A percentile compares a stretch with the other conserved stretches of the same genome.
phyloP scores from a whole-genome alignment of 2,329 filamentous ascomycete genomes.

The Ilyonectria mors-panacis region DNA sequence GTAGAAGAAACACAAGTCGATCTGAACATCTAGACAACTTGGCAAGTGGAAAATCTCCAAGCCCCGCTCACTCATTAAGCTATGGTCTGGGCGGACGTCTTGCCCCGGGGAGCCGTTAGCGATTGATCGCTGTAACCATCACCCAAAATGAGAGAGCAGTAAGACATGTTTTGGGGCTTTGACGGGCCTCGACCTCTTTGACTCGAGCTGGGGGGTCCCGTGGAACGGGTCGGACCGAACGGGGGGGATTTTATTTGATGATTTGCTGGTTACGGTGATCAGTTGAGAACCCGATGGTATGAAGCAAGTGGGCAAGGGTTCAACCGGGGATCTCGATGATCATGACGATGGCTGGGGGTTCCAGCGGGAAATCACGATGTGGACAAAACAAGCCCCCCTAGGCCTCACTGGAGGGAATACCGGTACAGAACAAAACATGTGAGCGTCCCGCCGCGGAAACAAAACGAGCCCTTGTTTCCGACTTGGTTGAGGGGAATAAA shows the following conservation, averaged over 20 bases:
- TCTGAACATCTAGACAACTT: not conserved
- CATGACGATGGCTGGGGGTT: not conserved
- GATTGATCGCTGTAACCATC: slow-evolving; percentile 1
- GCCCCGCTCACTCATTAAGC: slow-evolving; percentile 1
- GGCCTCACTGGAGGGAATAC: not conserved
- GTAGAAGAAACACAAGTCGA: not conserved
- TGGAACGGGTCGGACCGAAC: slow-evolving; percentile 9
- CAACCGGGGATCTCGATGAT: not conserved
- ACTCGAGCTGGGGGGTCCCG: not conserved
- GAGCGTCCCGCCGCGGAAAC: not conserved
- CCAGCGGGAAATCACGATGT: not conserved
- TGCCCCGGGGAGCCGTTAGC: not conserved
- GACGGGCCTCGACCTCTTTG: not conserved
- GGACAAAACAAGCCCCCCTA: not conserved
- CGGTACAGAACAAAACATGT: not conserved
- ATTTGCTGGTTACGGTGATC: not conserved
- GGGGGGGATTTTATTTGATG: not conserved
- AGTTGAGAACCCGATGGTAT: not conserved
- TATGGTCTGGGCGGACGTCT: not conserved
- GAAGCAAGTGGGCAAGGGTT: not conserved
- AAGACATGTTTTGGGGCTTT: not conserved
- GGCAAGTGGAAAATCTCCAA: not conserved
- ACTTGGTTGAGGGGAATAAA: not conserved
- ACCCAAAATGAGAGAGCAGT: not conserved
- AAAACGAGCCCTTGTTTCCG: slow-evolving; percentile 3